Conservation (phyloP, 2,329 filamentous ascomycete species). For the Diplocarpon mali region DNA sequence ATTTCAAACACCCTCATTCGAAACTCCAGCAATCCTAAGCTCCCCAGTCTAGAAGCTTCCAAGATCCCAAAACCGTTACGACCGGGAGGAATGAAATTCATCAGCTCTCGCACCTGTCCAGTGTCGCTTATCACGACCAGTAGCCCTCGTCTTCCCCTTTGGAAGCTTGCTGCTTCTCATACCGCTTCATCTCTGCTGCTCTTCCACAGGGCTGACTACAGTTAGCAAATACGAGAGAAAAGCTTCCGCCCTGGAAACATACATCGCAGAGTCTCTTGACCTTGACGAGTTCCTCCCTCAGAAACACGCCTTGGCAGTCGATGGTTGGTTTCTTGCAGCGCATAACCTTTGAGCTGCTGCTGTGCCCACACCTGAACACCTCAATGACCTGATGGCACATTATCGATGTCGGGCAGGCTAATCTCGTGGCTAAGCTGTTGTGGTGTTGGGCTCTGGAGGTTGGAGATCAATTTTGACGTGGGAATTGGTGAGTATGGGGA, state of each 20-base stretch:
- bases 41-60: too few relatives aligned
- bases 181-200: constrained; percentile 7
- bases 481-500: background rate
- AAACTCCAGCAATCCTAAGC: too few relatives aligned
- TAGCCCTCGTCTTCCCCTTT: constrained; percentile 17
- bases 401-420: background rate
- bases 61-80: too few relatives aligned
- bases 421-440: background rate
- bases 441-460: background rate
- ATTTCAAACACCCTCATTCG: too few relatives aligned
- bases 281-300: constrained; percentile 20
- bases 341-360: constrained; percentile 11
- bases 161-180: constrained; percentile 1
- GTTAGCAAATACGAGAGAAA: constrained; percentile 1
- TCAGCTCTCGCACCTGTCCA: too few relatives aligned
- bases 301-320: constrained; percentile 18
- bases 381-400: constrained; percentile 25
- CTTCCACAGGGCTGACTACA: constrained; percentile 12
- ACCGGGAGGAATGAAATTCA: too few relatives aligned
- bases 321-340: constrained; percentile 13
- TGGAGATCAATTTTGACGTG: background rate
- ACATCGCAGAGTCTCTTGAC: constrained; percentile 15
- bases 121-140: background rate
- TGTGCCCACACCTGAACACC: constrained; percentile 22
- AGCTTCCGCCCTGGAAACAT: background rate